Conservation (phyloP, 1,139 yeast species). For the Lodderomyces metapsilosis region DNA sequence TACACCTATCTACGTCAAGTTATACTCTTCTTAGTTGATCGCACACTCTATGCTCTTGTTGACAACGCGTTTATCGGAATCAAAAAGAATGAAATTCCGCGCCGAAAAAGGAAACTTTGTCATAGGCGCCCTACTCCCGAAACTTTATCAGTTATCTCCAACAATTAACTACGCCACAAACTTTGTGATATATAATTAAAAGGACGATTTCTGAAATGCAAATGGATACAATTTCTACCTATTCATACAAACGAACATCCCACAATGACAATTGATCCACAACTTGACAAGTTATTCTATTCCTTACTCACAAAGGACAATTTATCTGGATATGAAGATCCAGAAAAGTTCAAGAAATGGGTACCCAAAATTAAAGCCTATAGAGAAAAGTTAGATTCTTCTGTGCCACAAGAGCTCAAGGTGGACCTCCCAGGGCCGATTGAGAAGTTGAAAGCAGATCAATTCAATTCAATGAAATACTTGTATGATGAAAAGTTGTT, state of each 20-base stretch:
- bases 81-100: neutral
- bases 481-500: conserved; percentile 42
- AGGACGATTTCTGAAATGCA: neutral
- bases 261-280: conserved; percentile 5
- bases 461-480: conserved; percentile 46
- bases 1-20: too few relatives aligned
- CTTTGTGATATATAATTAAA: neutral
- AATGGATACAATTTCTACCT: neutral
- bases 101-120: neutral
- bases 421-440: conserved; percentile 42
- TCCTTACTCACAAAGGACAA: conserved; percentile 18
- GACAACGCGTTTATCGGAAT: too few relatives aligned
- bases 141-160: neutral
- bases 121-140: neutral
- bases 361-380: conserved; percentile 53
- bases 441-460: conserved; percentile 34
- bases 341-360: conserved; percentile 33
- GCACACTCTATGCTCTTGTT: too few relatives aligned
- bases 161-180: neutral
- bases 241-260: neutral
- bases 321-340: conserved; percentile 30
- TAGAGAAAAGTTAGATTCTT: conserved; percentile 38
- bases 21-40: too few relatives aligned
- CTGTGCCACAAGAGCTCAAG: conserved; percentile 41
- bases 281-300: conserved; percentile 5